phyloP scores from a whole-genome alignment of 306 rosid species.

The Mimosa pudica region DNA sequence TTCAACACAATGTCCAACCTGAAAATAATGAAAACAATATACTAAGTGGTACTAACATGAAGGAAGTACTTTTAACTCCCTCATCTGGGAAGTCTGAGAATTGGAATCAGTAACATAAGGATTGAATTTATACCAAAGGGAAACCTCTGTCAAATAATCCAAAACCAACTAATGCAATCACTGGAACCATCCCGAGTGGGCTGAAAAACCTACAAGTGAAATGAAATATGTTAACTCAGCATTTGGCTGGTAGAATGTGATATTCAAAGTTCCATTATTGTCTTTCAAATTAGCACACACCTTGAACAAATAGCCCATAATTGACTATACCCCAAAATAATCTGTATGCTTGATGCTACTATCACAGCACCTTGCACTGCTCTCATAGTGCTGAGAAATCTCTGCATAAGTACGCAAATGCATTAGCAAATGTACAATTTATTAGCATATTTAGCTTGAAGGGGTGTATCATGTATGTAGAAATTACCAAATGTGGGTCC shows the following conservation, averaged over 20 bases:
- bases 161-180: constrained; percentile 90
- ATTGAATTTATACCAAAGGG: constrained; percentile 75
- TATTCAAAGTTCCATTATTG: constrained; percentile 3
- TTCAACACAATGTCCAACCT: constrained; percentile 98
- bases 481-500: constrained; percentile 70
- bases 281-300: constrained; percentile 47
- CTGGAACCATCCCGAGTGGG: constrained; percentile 99
- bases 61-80: background rate
- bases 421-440: background rate
- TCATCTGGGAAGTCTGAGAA: background rate
- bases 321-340: constrained; percentile 93
- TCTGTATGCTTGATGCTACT: constrained; percentile 91
- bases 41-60: background rate
- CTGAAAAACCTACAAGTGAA: constrained; percentile 80
- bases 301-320: constrained; percentile 97
- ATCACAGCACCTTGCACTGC: constrained; percentile 96
- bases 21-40: constrained; percentile 30
- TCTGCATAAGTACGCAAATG: constrained; percentile 50
- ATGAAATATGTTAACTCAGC: background rate
- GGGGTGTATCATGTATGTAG: constrained; percentile 35
- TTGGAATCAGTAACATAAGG: constrained; percentile 1
- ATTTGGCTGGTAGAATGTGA: background rate
- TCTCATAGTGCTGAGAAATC: constrained; percentile 86
- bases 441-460: constrained; percentile 4
- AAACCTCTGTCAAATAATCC: constrained; percentile 97